A percentile compares a stretch with the other conserved stretches of the same genome.
Evolutionary conservation across 192 early-diverging fungal genomes (phyloP).

Genomic region (Coemansia sp.): DNA sequence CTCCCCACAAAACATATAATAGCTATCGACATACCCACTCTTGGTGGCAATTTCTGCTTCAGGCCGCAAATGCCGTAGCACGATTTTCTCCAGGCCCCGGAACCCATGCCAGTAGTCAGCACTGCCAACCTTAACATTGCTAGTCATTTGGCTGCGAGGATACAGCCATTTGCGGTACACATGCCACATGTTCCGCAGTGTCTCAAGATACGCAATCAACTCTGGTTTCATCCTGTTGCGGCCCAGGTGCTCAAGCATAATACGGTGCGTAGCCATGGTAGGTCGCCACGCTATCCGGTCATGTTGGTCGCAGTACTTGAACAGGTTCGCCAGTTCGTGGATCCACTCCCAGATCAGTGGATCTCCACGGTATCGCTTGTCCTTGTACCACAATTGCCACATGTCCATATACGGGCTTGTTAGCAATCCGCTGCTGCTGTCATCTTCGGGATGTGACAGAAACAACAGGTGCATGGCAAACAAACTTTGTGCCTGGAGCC

Average conservation of each 20-base stretch:
- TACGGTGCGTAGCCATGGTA: constrained; percentile 30
- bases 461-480: constrained; percentile 38
- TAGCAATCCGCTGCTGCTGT: too few relatives aligned
- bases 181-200: constrained; percentile 19
- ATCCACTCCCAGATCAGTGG: constrained; percentile 16
- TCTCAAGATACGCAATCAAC: constrained; percentile 1
- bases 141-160: background rate
- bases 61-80: constrained; percentile 14
- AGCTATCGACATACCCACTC: background rate
- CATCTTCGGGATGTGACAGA: constrained; percentile 7
- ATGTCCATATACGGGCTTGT: too few relatives aligned
- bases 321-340: constrained; percentile 9
- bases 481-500: constrained; percentile 15
- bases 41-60: too few relatives aligned
- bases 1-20: constrained; percentile 8
- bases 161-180: constrained; percentile 27
- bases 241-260: constrained; percentile 19
- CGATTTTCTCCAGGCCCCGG: constrained; percentile 11
- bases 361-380: background rate
- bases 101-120: constrained; percentile 6
- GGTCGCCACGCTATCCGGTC: constrained; percentile 30
- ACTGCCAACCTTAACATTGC: too few relatives aligned
- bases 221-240: background rate
- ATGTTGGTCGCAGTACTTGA: constrained; percentile 1
- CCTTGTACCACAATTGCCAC: too few relatives aligned